Percentiles rank a stretch among this genome's conserved stretches.
Evolutionary conservation across 345 rosid genomes (phyloP).

Genomic region (Lepidium africanum): DNA sequence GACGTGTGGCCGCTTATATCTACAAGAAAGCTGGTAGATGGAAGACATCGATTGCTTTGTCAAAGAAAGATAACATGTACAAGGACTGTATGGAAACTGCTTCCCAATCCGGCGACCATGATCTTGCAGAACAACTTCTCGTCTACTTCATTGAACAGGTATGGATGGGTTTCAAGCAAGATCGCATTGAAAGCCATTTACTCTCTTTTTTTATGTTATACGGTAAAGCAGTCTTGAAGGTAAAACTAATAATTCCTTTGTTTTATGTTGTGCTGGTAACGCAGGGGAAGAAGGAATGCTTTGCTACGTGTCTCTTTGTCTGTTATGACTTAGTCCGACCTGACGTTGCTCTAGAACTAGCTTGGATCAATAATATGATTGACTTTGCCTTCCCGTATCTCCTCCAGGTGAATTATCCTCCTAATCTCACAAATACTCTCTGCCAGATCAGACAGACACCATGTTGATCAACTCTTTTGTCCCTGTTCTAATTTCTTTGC

Average conservation of each 20-base stretch:
- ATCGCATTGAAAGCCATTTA: not conserved
- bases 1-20: constrained; percentile 97
- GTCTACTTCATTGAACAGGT: constrained; percentile 98
- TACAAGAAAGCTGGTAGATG: constrained; percentile 99
- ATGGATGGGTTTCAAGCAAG: not conserved
- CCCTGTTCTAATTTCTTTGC: not conserved
- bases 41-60: constrained; percentile 97
- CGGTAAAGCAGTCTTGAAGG: not conserved
- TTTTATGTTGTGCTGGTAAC: not conserved
- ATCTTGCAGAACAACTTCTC: constrained; percentile 96
- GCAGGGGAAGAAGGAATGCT: constrained; percentile 93
- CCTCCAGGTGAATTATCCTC: constrained; percentile 44
- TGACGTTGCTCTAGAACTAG: constrained; percentile 80
- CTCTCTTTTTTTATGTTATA: not conserved
- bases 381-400: constrained; percentile 94
- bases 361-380: constrained; percentile 86
- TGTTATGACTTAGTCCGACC: constrained; percentile 84
- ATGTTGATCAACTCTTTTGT: not conserved
- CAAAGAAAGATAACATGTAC: constrained; percentile 89
- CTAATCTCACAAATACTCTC: not conserved
- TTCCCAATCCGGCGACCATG: constrained; percentile 96
- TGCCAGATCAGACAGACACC: not conserved
- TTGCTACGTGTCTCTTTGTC: constrained; percentile 92
- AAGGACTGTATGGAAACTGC: constrained; percentile 99
- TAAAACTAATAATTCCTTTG: not conserved